phyloP scores from a whole-genome alignment of 148 eudicot species.

The Heliosperma pusillum region DNA sequence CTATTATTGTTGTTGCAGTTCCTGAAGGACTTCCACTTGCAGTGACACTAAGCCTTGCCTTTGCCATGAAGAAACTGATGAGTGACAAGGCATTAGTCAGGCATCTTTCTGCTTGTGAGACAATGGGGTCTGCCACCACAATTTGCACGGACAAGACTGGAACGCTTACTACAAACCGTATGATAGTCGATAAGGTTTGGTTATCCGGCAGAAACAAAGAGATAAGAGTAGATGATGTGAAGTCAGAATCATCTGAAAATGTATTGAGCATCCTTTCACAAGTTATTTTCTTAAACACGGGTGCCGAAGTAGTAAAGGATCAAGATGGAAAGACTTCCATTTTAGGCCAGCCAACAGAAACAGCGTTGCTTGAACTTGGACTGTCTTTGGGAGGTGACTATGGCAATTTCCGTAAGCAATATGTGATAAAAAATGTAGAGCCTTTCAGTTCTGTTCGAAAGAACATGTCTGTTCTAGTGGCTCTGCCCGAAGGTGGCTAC shows the following conservation, averaged over 20 bases:
- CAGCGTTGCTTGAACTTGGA: conserved; percentile 81
- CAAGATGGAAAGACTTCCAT: conserved; percentile 56
- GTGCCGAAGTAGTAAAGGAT: conserved; percentile 72
- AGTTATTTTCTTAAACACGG: conserved; percentile 68
- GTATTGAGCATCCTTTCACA: conserved; percentile 47
- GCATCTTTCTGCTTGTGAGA: conserved; percentile 93
- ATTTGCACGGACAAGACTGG: conserved; percentile 97
- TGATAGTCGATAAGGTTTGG: conserved; percentile 81
- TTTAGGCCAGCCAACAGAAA: conserved; percentile 85
- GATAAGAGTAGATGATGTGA: conserved; percentile 34
- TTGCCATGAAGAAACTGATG: conserved; percentile 95
- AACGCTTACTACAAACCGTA: conserved; percentile 89
- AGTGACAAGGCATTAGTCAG: conserved; percentile 75
- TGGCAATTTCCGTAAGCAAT: conserved; percentile 37
- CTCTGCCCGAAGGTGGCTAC: conserved; percentile 59
- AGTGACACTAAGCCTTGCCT: conserved; percentile 93
- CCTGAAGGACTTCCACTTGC: conserved; percentile 97
- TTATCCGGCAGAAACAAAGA: conserved; percentile 47
- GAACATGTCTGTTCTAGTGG: conserved; percentile 79
- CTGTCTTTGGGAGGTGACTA: conserved; percentile 60
- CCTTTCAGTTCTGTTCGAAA: conserved; percentile 90
- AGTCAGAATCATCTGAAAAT: conserved; percentile 34
- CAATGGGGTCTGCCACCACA: conserved; percentile 87
- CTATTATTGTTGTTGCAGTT: conserved; percentile 92
- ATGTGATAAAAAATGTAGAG: conserved; percentile 50